Percentiles rank a stretch among this genome's conserved stretches.
These are phyloP conservation scores for Mycena olivaceomarginata DNA, from an alignment of 768 basidiomycete genomes.

Conservation along the genomic window DNA sequence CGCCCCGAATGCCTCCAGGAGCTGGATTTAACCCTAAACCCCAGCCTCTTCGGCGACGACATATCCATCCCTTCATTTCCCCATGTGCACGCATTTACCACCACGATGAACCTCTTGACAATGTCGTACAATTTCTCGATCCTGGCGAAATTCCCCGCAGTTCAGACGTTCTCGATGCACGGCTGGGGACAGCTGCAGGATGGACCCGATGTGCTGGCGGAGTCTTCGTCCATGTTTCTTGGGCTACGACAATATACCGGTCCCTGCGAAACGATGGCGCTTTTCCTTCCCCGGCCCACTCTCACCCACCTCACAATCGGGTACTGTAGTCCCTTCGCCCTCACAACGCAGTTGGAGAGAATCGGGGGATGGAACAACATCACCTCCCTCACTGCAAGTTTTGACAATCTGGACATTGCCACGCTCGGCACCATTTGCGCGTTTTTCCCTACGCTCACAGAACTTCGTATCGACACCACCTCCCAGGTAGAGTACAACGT, in stretches of 20 bases:
- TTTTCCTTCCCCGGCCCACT: neutral
- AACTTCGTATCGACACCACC: neutral
- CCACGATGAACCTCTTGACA: neutral
- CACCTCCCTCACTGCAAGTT: neutral
- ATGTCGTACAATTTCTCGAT: neutral
- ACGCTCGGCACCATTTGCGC: neutral
- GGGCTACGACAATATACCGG: neutral
- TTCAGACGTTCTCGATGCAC: neutral
- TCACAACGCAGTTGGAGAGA: neutral
- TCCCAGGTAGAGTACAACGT: neutral
- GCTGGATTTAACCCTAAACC: neutral
- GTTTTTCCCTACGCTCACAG: neutral
- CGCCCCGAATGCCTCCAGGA: neutral
- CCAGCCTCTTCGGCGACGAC: neutral
- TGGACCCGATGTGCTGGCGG: neutral
- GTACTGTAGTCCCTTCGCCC: neutral
- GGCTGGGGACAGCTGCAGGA: neutral
- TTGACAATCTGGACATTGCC: neutral
- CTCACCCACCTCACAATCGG: neutral
- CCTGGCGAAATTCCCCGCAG: constrained; percentile 11
- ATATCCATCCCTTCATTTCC: neutral
- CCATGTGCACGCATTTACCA: neutral
- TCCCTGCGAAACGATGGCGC: neutral
- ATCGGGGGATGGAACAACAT: neutral
- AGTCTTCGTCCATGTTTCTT: neutral